These are phyloP conservation scores for Hyphopichia homilentoma DNA, from an alignment of 805 yeast genomes.

Conservation along the genomic window DNA sequence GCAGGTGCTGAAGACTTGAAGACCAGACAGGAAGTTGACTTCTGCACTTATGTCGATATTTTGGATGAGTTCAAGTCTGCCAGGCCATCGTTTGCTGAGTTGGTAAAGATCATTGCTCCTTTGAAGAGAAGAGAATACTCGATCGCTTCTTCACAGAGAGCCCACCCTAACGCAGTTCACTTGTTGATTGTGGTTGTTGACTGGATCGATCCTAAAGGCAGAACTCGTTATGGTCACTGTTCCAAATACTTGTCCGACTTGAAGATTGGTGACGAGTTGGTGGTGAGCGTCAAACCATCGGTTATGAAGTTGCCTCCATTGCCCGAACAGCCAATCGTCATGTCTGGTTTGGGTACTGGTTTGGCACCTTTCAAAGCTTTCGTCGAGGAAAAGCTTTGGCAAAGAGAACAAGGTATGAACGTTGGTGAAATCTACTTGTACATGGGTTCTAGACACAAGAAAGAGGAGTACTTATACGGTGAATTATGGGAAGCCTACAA, in stretches of 20 bases:
- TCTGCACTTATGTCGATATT: slow-evolving; percentile 75
- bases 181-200: slow-evolving; percentile 92
- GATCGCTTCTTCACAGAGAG: slow-evolving; percentile 91
- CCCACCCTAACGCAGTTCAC: slow-evolving; percentile 89
- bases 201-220: slow-evolving; percentile 85
- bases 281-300: slow-evolving; percentile 92
- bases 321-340: slow-evolving; percentile 84
- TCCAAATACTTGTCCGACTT: slow-evolving; percentile 86
- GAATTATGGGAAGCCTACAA: slow-evolving; percentile 96
- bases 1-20: slow-evolving; percentile 86
- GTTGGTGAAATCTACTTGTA: slow-evolving; percentile 86
- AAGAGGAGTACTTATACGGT: slow-evolving; percentile 93
- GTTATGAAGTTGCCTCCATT: slow-evolving; percentile 93
- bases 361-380: slow-evolving; percentile 98
- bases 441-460: slow-evolving; percentile 92
- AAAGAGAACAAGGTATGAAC: slow-evolving; percentile 79
- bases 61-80: slow-evolving; percentile 77
- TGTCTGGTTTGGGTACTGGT: slow-evolving; percentile 98
- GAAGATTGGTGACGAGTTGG: slow-evolving; percentile 75
- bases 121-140: slow-evolving; percentile 97
- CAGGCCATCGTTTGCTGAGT: slow-evolving; percentile 67
- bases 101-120: slow-evolving; percentile 73
- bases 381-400: slow-evolving; percentile 93
- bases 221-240: slow-evolving; percentile 89
- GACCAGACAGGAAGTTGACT: slow-evolving; percentile 79